Base-by-base conservation (phyloP, 177 flowering plant species). In the Vitis hybrid region DNA sequence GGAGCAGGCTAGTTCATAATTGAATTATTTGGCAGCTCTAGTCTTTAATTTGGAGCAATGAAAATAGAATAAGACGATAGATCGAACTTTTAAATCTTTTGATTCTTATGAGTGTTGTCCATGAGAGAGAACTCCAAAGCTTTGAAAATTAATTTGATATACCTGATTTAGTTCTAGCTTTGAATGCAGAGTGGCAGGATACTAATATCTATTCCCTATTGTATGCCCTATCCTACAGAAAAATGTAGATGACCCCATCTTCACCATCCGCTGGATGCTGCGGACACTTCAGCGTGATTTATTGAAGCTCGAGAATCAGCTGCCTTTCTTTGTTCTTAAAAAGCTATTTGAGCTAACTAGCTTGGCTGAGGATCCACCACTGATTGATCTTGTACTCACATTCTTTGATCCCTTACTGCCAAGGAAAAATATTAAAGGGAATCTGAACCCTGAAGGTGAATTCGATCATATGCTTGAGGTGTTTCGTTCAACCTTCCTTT, bases 251-350 rank as follows among this genome's bases (percentile, higher is more conserved):
- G 69, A 74, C 46, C 69, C 72, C 15, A 76, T 81, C 32, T 81
- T 78, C 65, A 61, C 70, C 1, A 60, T 67, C 0, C 52, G 66
- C 8, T 78, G 83, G 80, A 71, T 76, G 76, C 60, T 78, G 16
- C 69, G 72, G 12, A 62, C 52, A 8, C 79, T 80, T 48, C 72
- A 61, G 4, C 71, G 74, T 0, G 86, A 83, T 52, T 52, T 83
- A 11, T 40, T 82, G 13, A 80, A 74, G 81, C 75, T 82, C 4
- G 83, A 80, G 55, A 83, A 83, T 63, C 86, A 83, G 48, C 71
- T 83, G 32, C 86, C 86, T 0, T 70, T 79, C 52, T 73, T 73
- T 49, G 77, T 83, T 52, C 69, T 82, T 3, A 56, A 76, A 48
- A 24, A 66, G 21, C 32, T 78, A 57, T 74, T 66, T 35, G n/a